phyloP scores from a whole-genome alignment of 305 asterid genomes.

The Rubia peregrina region DNA sequence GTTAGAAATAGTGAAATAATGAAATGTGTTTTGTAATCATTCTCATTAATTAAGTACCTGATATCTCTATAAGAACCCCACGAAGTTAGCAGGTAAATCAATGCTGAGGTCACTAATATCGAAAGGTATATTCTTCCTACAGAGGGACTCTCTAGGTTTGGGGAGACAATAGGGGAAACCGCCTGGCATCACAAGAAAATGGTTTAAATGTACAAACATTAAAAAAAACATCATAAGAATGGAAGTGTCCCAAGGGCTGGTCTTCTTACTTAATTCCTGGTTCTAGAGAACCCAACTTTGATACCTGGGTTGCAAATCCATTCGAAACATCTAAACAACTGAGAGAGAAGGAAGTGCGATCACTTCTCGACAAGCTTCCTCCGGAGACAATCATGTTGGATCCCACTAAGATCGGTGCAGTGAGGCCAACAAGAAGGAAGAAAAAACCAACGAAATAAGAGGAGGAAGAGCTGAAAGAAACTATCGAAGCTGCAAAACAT shows the following conservation, averaged over 20 bases:
- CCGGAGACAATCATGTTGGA: conserved; percentile 95
- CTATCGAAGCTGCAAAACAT: conserved; percentile 60
- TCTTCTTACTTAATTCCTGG: too few species aligned
- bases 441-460: conserved; percentile 44
- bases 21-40: background rate
- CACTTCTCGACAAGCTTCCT: conserved; percentile 90
- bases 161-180: conserved; percentile 70
- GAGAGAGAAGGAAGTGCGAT: conserved; percentile 70
- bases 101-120: conserved; percentile 50
- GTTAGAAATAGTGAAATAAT: background rate
- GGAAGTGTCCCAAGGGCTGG: too few species aligned
- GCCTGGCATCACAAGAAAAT: conserved; percentile 35
- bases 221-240: background rate
- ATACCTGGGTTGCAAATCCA: conserved; percentile 84
- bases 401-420: conserved; percentile 82
- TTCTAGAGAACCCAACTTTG: conserved; percentile 92
- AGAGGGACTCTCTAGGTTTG: conserved; percentile 72
- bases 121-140: conserved; percentile 62
- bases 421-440: conserved; percentile 46
- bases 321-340: conserved; percentile 81
- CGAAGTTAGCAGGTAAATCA: conserved; percentile 57
- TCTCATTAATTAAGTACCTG: conserved; percentile 45
- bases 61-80: conserved; percentile 60
- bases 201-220: background rate
- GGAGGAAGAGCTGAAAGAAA: conserved; percentile 58